Percentiles rank a stretch among this genome's conserved stretches.
phyloP scores from a whole-genome alignment of 2,329 filamentous ascomycete species.

The Lasiodiplodia sp. region DNA sequence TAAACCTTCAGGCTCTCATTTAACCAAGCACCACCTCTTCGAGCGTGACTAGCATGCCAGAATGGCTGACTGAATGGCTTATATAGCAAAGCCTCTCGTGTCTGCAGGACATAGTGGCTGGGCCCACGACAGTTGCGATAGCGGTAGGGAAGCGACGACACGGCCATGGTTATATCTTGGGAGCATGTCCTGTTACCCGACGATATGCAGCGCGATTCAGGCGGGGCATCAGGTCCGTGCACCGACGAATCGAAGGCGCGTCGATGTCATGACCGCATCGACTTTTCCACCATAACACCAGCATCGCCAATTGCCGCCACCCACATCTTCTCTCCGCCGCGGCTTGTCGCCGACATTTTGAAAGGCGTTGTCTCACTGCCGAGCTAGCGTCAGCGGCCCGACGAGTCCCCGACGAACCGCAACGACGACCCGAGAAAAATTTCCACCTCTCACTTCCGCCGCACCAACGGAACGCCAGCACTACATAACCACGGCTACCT shows the following conservation, averaged over 20 bases:
- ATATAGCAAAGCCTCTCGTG: too few species aligned
- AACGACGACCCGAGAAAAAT: not conserved
- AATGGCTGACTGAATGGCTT: too few species aligned
- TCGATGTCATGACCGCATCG: conserved; percentile 25
- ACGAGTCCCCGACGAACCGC: not conserved
- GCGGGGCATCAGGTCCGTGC: not conserved
- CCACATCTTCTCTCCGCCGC: not conserved
- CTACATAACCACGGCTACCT: not conserved
- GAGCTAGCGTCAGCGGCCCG: not conserved
- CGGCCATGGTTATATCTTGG: too few species aligned
- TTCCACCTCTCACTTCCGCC: not conserved
- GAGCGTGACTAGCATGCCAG: too few species aligned
- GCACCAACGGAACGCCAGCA: not conserved
- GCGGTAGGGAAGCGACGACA: not conserved
- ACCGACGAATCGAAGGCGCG: not conserved
- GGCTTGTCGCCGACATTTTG: not conserved
- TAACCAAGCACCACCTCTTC: too few species aligned
- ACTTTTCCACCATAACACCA: not conserved
- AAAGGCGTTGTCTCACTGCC: not conserved
- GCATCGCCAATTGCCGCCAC: conserved; percentile 11
- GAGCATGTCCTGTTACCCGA: not conserved
- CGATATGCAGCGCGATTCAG: conserved; percentile 1
- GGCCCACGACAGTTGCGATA: too few species aligned
- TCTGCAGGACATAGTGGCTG: too few species aligned
- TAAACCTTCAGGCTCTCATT: too few species aligned